These are phyloP conservation scores for Craterostigma plantagineum DNA, from an alignment of 257 asterid genomes.

Conservation along the genomic window DNA sequence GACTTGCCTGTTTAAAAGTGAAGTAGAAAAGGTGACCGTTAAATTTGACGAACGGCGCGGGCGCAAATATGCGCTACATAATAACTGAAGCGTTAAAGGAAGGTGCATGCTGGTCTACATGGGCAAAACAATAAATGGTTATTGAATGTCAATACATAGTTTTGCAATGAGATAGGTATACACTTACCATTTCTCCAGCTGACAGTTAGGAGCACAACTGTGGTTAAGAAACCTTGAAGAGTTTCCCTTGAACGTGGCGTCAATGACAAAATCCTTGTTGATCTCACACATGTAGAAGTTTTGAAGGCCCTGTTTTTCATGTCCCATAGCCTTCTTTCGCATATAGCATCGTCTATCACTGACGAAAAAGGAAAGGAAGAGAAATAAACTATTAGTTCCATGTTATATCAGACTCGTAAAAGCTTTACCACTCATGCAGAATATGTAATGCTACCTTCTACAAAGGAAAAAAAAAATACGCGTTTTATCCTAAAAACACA, in stretches of 20 bases:
- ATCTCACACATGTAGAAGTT: constrained; percentile 95
- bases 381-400: too few species aligned
- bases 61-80: not conserved
- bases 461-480: constrained; percentile 7
- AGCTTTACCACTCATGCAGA: too few species aligned
- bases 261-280: constrained; percentile 74
- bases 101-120: too few species aligned
- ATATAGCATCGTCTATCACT: constrained; percentile 81
- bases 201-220: constrained; percentile 87
- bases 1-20: constrained; percentile 49
- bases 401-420: too few species aligned
- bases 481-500: constrained; percentile 2
- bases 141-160: not conserved
- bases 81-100: not conserved
- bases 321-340: constrained; percentile 86
- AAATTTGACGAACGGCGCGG: not conserved
- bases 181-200: constrained; percentile 82
- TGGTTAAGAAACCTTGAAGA: constrained; percentile 82
- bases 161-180: constrained; percentile 7
- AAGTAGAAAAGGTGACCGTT: constrained; percentile 5
- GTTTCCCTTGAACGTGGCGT: constrained; percentile 91
- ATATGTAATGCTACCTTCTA: constrained; percentile 1
- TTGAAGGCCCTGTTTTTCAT: constrained; percentile 55
- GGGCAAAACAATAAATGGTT: constrained; percentile 2
- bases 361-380: constrained; percentile 12